Base-by-base conservation (phyloP, 805 yeast genomes). In the Yamadazyma kitorensis region DNA sequence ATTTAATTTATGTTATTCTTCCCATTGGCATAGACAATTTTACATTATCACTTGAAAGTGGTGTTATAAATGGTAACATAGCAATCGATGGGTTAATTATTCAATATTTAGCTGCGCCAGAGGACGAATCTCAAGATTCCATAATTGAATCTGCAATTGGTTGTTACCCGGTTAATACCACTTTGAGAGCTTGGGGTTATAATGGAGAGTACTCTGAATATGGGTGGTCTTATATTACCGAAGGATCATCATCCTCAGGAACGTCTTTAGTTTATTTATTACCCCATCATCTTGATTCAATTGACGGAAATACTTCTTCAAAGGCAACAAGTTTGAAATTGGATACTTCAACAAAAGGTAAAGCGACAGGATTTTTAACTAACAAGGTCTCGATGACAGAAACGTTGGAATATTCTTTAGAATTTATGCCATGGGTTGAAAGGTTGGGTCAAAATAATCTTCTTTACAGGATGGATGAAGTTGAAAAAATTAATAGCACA, bases 141-240 rank as follows among this genome's bases (percentile, higher is more conserved):
- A 56, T 50, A 39, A 78, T 78, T 49, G 87, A 81, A 52, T 41
- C 57, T 21, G 75, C 82, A 10, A 87, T 89, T 21, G 93, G 93
- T 24, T 59, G 68, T 44, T 83, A 79, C 51, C 76, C 72, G 4
- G 66, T 69, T 3, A 65, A 62, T 20, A 78, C 78, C 11, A 38
- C 47, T 4, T 48, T 79, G 10, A 44, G 47, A 14, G 84, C 82
- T 31, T 52, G 67, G 14, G 67, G 61, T 4, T 57, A 60, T 20
- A 76, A 76, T n/a, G 76, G 76, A 11, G 39, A 54, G 3, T 41
- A 57, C 14, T 80, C 77, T 4, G 52, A 59, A 14, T 80, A 76
- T 51, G 47, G 58, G 26, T 67, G 76, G 44, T 45, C 48, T 5
- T 80, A 76, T 54, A 44, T 52, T 13, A 70, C 75, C 14, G 46